Conservation (phyloP, 257 asterid species). For the Solanum chaucha region DNA sequence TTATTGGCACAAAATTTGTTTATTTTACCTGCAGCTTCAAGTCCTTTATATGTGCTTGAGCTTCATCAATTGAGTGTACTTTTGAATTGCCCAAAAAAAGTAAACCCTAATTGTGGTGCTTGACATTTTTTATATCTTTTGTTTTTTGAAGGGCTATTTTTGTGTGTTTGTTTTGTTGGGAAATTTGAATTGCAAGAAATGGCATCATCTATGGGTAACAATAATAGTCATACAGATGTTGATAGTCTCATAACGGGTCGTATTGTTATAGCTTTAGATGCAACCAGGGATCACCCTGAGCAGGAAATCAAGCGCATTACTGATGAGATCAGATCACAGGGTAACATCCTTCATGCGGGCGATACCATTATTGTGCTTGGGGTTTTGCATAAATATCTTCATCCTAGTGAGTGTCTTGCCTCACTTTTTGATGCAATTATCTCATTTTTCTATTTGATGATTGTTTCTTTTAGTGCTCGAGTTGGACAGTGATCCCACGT, state of each 20-base stretch:
- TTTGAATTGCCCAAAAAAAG: not conserved
- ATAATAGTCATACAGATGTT: conserved; percentile 3
- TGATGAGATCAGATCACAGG: conserved; percentile 20
- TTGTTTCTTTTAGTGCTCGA: not conserved
- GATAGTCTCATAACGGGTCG: conserved; percentile 25
- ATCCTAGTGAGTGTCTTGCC: conserved; percentile 39
- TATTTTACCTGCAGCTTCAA: not conserved
- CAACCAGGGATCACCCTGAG: conserved; percentile 29
- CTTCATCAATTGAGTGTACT: not conserved
- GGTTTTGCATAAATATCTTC: conserved; percentile 40
- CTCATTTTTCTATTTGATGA: not conserved
- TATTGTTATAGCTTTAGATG: conserved; percentile 54
- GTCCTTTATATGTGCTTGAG: not conserved
- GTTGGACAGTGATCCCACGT: not conserved
- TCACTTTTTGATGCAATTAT: not conserved
- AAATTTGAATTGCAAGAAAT: conserved; percentile 1
- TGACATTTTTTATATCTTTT: too few species aligned
- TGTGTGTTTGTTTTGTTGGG: not conserved
- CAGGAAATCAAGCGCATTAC: conserved; percentile 28
- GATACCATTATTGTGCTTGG: conserved; percentile 52
- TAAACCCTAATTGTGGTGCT: not conserved
- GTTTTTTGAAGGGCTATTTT: too few species aligned
- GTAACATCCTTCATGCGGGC: conserved; percentile 28
- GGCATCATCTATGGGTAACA: conserved; percentile 20
- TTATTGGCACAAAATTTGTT: not conserved